phyloP scores from a whole-genome alignment of 495 filamentous ascomycete species.

The Tirmania nivea region DNA sequence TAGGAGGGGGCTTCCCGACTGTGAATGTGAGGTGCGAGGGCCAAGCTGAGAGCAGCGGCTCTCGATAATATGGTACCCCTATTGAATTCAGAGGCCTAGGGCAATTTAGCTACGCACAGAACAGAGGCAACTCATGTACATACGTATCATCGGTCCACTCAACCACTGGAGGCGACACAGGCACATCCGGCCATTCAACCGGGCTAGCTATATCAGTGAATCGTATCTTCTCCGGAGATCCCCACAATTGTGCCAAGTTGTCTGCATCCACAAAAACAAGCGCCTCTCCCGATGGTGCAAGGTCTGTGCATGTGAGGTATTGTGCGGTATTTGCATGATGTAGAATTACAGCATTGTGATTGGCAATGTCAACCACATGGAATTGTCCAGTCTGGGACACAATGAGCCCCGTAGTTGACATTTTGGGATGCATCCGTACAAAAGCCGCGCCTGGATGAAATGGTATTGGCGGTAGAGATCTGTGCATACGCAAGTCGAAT shows the following conservation, averaged over 20 bases:
- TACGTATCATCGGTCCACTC: slow-evolving; percentile 47
- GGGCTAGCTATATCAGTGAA: slow-evolving; percentile 70
- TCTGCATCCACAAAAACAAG: slow-evolving; percentile 62
- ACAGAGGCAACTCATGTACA: slow-evolving; percentile 23
- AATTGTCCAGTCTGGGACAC: slow-evolving; percentile 76
- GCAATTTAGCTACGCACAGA: neutral
- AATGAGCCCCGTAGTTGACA: slow-evolving; percentile 81
- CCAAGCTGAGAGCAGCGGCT: slow-evolving; percentile 72
- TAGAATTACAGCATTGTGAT: slow-evolving; percentile 73
- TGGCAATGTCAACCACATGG: slow-evolving; percentile 87
- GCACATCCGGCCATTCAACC: slow-evolving; percentile 46
- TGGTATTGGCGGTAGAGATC: slow-evolving; percentile 65
- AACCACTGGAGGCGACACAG: slow-evolving; percentile 22
- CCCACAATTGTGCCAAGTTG: slow-evolving; percentile 71
- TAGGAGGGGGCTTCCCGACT: slow-evolving; percentile 56
- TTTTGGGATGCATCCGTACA: slow-evolving; percentile 82
- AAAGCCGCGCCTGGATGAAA: slow-evolving; percentile 82
- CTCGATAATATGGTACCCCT: slow-evolving; percentile 85
- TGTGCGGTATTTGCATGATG: slow-evolving; percentile 57
- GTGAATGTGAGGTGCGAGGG: slow-evolving; percentile 64
- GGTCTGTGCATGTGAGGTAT: slow-evolving; percentile 45
- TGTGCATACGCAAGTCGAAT: slow-evolving; percentile 73
- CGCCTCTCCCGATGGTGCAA: slow-evolving; percentile 79
- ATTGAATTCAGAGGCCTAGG: slow-evolving; percentile 55
- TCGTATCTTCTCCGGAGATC: slow-evolving; percentile 66